Evolutionary conservation across 257 asterid genomes (phyloP).

Genomic region (Solanum sejunctum): DNA sequence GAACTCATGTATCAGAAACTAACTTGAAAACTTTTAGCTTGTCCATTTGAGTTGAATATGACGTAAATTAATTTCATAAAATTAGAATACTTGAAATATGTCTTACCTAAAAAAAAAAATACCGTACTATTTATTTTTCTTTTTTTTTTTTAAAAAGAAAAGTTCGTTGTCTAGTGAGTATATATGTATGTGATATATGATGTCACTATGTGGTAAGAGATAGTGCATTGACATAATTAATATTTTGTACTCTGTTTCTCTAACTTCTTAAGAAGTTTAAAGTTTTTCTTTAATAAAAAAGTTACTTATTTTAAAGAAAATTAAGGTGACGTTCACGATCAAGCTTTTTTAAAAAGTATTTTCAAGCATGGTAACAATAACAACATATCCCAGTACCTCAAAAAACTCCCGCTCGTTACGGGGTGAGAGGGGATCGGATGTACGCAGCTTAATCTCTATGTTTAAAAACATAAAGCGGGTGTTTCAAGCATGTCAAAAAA

Average conservation of each 20-base stretch:
- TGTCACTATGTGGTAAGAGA: background rate
- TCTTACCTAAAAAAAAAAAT: background rate
- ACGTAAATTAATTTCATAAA: background rate
- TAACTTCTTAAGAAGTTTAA: background rate
- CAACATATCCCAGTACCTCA: no score
- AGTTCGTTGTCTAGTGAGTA: background rate
- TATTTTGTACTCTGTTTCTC: background rate
- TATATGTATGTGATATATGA: background rate
- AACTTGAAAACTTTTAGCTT: background rate
- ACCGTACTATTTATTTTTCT: background rate
- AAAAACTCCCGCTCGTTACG: no score
- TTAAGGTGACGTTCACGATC: background rate
- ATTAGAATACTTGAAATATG: background rate
- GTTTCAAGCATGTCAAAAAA: no score
- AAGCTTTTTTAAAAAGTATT: background rate
- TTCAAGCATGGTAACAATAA: background rate
- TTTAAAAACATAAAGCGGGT: no score
- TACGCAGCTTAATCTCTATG: no score
- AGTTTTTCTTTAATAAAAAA: no score
- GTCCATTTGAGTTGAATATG: background rate
- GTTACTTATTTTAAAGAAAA: background rate
- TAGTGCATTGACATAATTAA: no score
- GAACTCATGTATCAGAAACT: background rate
- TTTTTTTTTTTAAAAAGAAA: no score
- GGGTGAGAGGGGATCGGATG: no score